These are phyloP conservation scores for Fomitopsis betulina DNA, from an alignment of 1,284 basidiomycete species.

Conservation along the genomic window DNA sequence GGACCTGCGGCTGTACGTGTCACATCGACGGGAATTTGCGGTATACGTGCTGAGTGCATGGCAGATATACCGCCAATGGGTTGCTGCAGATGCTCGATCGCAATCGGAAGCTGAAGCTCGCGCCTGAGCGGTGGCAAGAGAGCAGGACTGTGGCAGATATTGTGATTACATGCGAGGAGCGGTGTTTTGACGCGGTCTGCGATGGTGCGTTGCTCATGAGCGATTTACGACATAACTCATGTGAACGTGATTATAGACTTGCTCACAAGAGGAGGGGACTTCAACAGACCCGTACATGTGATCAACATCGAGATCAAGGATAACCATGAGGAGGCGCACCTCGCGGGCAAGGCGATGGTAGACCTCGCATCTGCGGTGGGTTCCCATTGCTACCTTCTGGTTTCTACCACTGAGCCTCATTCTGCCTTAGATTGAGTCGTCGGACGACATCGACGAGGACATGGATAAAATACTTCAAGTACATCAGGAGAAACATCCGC, in stretches of 20 bases:
- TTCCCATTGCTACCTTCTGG: neutral
- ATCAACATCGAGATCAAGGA: conserved; percentile 99
- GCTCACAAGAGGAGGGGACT: conserved; percentile 83
- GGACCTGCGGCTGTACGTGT: conserved; percentile 77
- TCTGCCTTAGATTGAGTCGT: conserved; percentile 70
- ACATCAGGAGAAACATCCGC: conserved; percentile 89
- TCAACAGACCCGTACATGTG: conserved; percentile 91
- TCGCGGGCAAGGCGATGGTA: conserved; percentile 93
- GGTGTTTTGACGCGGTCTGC: conserved; percentile 98
- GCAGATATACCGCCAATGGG: conserved; percentile 92
- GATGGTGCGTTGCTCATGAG: conserved; percentile 65
- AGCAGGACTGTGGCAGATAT: conserved; percentile 84
- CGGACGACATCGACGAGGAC: conserved; percentile 86
- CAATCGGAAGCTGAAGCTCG: conserved; percentile 88
- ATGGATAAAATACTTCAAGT: conserved; percentile 82
- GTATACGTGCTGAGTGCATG: conserved; percentile 12
- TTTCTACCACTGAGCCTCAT: neutral
- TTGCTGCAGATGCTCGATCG: conserved; percentile 97
- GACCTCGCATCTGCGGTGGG: conserved; percentile 89
- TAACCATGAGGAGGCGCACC: conserved; percentile 96
- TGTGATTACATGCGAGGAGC: conserved; percentile 98
- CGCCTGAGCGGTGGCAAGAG: conserved; percentile 98
- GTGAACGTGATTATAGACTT: conserved; percentile 57
- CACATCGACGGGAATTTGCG: conserved; percentile 2
- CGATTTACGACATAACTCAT: conserved; percentile 5